Percentiles rank a stretch among this genome's conserved stretches.
Evolutionary conservation across 1,139 yeast species (phyloP).

Genomic region (Lizanozyma gosingica): DNA sequence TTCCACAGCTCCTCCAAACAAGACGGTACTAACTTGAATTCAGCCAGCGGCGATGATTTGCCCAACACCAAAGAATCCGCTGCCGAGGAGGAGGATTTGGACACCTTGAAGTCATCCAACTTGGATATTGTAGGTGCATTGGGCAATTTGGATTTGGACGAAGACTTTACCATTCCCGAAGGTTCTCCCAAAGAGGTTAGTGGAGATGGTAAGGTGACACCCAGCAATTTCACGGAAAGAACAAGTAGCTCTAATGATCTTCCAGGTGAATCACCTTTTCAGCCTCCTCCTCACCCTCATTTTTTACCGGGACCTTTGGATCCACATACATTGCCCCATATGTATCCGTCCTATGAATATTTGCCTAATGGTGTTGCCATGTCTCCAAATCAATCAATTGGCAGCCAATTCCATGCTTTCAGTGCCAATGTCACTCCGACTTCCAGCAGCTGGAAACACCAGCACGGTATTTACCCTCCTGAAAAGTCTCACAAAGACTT

Average conservation of each 20-base stretch:
- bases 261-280: no score
- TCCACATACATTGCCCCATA: no score
- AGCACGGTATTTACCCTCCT: conserved; percentile 1
- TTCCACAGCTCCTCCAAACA: no score
- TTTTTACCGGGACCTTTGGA: no score
- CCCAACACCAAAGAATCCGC: conserved; percentile 1
- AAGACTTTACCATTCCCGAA: conserved; percentile 15
- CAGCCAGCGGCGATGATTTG: neutral
- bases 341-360: no score
- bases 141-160: conserved; percentile 32
- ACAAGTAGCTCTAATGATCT: no score
- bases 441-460: conserved; percentile 5
- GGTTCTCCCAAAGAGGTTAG: no score
- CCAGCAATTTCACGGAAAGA: no score
- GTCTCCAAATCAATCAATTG: conserved; percentile 1
- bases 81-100: conserved; percentile 5
- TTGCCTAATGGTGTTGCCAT: no score
- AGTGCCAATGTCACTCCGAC: conserved; percentile 2
- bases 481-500: no score
- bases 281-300: no score
- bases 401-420: conserved; percentile 2
- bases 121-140: conserved; percentile 38
- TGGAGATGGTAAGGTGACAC: no score
- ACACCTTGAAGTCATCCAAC: conserved; percentile 5
- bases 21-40: neutral